Base-by-base conservation (phyloP, 1,284 basidiomycete species). In the Ustilago lituana region DNA sequence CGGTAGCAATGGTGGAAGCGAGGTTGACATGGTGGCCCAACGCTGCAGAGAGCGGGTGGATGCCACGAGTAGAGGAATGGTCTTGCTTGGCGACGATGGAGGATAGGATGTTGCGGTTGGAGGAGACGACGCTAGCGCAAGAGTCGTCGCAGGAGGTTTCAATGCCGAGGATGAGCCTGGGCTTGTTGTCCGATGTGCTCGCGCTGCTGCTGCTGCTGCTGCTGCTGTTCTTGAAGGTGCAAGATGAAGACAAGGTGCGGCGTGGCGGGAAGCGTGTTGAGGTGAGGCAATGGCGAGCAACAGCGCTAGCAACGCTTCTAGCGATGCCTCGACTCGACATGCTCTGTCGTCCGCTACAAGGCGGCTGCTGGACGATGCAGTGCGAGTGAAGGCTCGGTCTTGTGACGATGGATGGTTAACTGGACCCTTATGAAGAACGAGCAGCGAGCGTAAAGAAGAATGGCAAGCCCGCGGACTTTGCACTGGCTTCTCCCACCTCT, bases 61-160 rank as follows among this genome's bases (percentile, higher is more conserved):
- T 80, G 10, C 80, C 80, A 12, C 57, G 46, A 0, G 76, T 79
- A 17, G 53, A 47, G 12, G 62, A 58, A 53, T 82, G 79, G 39
- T 82, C 77, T 41, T 82, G 80, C 15, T 68, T 66, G 3, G 68
- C 48, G 3, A 80, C 76, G 20, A 76, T 58, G 1, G 73, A 71
- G 2, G 76, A 76, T 8, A 81, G 52, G 27, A 82, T 62, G 23
- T 38, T 43, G 3, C 75, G 60, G 19, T 76, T 59, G 22, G 69
- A 73, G 5, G 68, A 46, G 27, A 79, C 73, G 29, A 81, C 59
- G 19, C 70, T 58, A 0, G 76, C 79, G 45, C 79, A 81, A 4
- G 78, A 80, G 52, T 81, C 79, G 43, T 81, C 79, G 50, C 79
- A 81, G 8, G 78, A 80, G 10, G 77, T 77, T 35, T 81, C 79